A percentile compares a stretch with the other conserved stretches of the same genome.
phyloP scores from a whole-genome alignment of 228 moss, liverwort and hornwort genomes.

The Sphagnum fallax region DNA sequence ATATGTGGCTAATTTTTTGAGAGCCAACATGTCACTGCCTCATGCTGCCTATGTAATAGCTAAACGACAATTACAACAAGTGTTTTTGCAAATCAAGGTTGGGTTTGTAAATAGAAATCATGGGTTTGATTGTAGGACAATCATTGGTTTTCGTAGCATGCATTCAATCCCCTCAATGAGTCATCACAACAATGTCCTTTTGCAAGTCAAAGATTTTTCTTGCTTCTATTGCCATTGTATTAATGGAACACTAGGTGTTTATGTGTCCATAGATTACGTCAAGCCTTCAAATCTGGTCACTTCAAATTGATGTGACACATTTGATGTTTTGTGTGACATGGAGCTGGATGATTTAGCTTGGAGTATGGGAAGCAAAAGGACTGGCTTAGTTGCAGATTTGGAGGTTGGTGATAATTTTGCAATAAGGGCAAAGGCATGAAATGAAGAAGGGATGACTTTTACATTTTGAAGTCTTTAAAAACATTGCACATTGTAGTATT shows the following conservation, averaged over 20 bases:
- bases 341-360: background rate
- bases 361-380: background rate
- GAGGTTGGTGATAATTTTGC: slow-evolving; percentile 1
- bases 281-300: background rate
- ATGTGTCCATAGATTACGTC: background rate
- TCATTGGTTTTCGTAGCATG: background rate
- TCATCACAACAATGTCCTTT: background rate
- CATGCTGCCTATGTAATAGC: too few species aligned
- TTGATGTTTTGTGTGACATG: background rate
- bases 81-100: background rate
- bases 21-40: too few species aligned
- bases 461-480: background rate
- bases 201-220: background rate
- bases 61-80: too few species aligned
- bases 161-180: background rate
- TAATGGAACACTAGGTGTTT: background rate
- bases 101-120: background rate
- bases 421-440: background rate
- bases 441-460: background rate
- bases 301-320: background rate
- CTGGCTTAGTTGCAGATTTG: background rate
- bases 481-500: background rate
- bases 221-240: background rate
- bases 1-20: too few species aligned
- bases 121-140: background rate